Base-by-base conservation (phyloP, 257 asterid species). In the Gynochthodes officinalis region DNA sequence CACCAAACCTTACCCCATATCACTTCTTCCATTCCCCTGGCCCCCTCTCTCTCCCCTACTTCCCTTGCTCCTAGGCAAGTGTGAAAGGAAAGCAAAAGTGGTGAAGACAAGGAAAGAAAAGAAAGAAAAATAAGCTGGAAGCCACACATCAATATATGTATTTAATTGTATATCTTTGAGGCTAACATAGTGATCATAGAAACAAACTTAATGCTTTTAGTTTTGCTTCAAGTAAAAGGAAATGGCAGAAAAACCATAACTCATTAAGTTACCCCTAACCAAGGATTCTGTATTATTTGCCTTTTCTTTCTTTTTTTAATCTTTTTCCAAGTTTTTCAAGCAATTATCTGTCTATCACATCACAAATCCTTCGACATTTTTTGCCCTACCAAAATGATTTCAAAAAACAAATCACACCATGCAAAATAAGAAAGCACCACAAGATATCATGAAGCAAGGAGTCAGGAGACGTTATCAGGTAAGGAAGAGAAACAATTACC, bases 401-500 rank as follows among this genome's bases (percentile, higher is more conserved):
- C 33, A 40, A 4, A 8, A 7, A 57, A 61, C 40, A 39, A 30
- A 50, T 23, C 35, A 64, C 30, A 64, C 3, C 19, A 11, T 49
- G 11, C 21, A 27, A 49, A 15, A 15, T 39, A 14, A 64, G 25
- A 14, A 78, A 37, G 37, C 48, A 64, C 35, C 32, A 64, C 74
- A 63, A 54, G 67, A n/a, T 71, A 64, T 59, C 65, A 58, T 60
- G 19, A 70, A 73, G 54, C 44, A 58, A 57, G 46, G 18, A 39
- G 64, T 3, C 16, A 37, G 46, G 53, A 76, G 54, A 33, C 55
- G 71, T 44, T 69, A 52, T 39, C 30, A 49, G 11, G 72, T 39
- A 19, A 73, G 64, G 33, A 52, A 52, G 30, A 35, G 62, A 70
- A n/a, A 71, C 30, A 54, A 57, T 54, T 83, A 93, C 98, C 97